Conservation (phyloP, 495 filamentous ascomycete genomes). For the Neurospora hispaniola region DNA sequence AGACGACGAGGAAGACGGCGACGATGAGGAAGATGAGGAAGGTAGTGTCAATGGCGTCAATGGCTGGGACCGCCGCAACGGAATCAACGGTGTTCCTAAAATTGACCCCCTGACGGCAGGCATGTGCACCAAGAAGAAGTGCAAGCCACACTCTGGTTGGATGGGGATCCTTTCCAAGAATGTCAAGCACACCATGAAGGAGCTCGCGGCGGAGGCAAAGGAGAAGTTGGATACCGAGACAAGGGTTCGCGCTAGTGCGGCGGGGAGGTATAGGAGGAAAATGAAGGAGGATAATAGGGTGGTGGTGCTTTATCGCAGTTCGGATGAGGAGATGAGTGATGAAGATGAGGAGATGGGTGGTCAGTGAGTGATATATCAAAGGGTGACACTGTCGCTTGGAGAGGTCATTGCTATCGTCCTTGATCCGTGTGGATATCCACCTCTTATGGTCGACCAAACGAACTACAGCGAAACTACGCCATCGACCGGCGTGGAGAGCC, state of each 20-base stretch:
- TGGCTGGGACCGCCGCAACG: neutral
- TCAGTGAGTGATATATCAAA: neutral
- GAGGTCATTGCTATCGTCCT: neutral
- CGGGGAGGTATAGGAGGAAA: slow-evolving; percentile 27
- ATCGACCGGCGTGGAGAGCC: neutral
- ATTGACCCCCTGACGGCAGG: slow-evolving; percentile 22
- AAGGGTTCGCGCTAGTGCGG: slow-evolving; percentile 27
- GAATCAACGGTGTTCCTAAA: neutral
- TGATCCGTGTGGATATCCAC: neutral
- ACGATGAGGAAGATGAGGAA: slow-evolving; percentile 1
- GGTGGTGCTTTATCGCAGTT: slow-evolving; percentile 12
- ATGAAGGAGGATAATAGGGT: slow-evolving; percentile 31
- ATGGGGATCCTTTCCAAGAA: slow-evolving; percentile 29
- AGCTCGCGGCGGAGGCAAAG: slow-evolving; percentile 32
- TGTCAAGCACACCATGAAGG: slow-evolving; percentile 32
- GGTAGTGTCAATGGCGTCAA: neutral
- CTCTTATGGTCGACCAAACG: neutral
- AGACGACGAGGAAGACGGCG: neutral
- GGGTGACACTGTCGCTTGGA: neutral
- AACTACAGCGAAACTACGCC: neutral
- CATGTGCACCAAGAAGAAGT: slow-evolving; percentile 39
- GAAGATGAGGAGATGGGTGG: neutral
- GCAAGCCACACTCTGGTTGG: slow-evolving; percentile 37
- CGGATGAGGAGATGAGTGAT: slow-evolving; percentile 4
- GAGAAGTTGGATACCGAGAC: slow-evolving; percentile 32